Percentiles rank a stretch among this genome's conserved stretches.
Evolutionary conservation across 2,329 filamentous ascomycete species (phyloP).

Genomic region (Xylariaceae sp.): DNA sequence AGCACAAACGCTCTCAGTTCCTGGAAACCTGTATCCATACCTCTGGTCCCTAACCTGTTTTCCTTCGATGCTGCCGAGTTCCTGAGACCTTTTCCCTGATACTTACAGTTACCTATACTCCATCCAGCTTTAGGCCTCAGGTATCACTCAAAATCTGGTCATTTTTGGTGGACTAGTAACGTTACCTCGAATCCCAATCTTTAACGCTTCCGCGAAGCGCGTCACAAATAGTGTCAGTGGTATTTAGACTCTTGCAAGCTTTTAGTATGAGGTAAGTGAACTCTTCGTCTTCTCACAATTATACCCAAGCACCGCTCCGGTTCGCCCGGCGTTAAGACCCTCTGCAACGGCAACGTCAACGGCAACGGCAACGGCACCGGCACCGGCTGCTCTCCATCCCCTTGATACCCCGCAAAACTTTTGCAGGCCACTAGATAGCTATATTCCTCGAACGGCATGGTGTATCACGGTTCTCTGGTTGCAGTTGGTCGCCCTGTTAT

Average conservation of each 20-base stretch:
- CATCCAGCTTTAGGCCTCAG: background rate
- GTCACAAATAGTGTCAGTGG: background rate
- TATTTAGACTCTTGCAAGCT: too few relatives aligned
- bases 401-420: conserved; percentile 9
- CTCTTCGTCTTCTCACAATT: background rate
- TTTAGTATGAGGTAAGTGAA: background rate
- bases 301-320: too few relatives aligned
- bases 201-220: background rate
- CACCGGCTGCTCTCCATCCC: background rate
- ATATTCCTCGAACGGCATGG: conserved; percentile 1
- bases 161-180: background rate
- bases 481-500: conserved; percentile 9
- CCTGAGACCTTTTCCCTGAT: conserved; percentile 2
- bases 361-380: background rate
- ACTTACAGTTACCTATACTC: background rate
- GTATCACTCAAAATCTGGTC: background rate
- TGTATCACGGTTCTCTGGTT: conserved; percentile 7
- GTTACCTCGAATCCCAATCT: background rate
- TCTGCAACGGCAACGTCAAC: too few relatives aligned
- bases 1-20: too few relatives aligned
- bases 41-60: background rate
- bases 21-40: background rate
- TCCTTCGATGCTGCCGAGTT: background rate
- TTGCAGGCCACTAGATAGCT: conserved; percentile 7
- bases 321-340: too few relatives aligned